A percentile compares a stretch with the other conserved stretches of the same genome.
Conservation (phyloP, 164 flowering plant species). For the Sedum album region DNA sequence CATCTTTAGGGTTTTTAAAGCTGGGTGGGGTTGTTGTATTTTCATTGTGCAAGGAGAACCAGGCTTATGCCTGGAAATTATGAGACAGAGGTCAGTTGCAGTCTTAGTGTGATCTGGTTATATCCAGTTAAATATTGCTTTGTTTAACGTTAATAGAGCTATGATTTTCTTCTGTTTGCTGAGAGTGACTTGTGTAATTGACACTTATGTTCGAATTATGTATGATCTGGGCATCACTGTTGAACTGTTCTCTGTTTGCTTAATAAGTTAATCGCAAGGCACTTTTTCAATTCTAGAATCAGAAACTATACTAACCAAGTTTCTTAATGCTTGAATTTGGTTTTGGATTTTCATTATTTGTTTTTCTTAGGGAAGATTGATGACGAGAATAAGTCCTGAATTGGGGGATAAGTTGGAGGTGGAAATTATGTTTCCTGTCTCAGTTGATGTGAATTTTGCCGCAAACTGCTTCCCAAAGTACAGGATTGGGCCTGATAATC, state of each 20-base stretch:
- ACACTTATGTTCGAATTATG: neutral
- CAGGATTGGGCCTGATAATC: constrained; percentile 64
- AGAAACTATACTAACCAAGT: too few species aligned
- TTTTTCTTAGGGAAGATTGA: constrained; percentile 14
- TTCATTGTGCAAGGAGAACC: too few species aligned
- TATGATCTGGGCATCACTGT: neutral
- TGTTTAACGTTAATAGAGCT: neutral
- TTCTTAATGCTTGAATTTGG: too few species aligned
- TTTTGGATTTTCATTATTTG: too few species aligned
- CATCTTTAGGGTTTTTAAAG: neutral
- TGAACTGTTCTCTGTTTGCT: neutral
- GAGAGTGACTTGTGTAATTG: neutral
- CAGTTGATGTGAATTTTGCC: constrained; percentile 74
- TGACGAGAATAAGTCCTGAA: constrained; percentile 82
- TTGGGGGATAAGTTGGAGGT: constrained; percentile 35
- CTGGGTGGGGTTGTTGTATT: too few species aligned
- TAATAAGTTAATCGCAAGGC: neutral
- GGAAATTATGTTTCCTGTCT: constrained; percentile 39
- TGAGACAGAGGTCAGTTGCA: neutral
- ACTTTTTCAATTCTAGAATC: neutral
- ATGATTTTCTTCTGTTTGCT: neutral
- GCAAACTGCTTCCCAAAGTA: constrained; percentile 71
- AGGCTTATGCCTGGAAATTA: neutral
- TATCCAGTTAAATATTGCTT: neutral
- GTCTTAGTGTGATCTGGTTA: neutral